Conservation (phyloP, 306 rosid species). For the Trifolium fragiferum region DNA sequence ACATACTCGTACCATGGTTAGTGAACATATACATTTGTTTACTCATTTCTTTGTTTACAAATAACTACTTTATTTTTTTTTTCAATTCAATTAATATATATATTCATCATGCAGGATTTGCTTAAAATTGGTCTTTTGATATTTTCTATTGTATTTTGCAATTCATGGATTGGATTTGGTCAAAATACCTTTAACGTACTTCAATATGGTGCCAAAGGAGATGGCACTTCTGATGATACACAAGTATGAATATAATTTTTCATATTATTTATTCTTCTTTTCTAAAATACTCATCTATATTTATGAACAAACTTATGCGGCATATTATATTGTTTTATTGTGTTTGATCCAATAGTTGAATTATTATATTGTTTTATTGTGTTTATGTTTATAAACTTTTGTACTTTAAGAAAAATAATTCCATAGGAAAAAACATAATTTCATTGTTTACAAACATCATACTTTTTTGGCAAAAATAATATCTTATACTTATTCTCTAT, state of each 20-base stretch:
- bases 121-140: neutral
- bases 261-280: neutral
- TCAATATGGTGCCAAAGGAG: conserved; percentile 49
- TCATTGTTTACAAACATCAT: no score
- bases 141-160: conserved; percentile 15
- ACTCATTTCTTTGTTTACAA: neutral
- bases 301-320: no score
- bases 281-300: no score
- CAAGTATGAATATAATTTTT: neutral
- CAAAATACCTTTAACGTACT: conserved; percentile 36
- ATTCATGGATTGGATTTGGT: conserved; percentile 2
- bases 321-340: no score
- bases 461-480: no score
- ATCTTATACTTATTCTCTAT: no score
- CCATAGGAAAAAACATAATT: no score
- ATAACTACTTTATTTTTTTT: neutral
- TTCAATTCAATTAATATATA: neutral
- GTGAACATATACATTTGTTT: neutral
- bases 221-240: conserved; percentile 47
- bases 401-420: no score
- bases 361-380: no score
- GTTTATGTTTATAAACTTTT: no score
- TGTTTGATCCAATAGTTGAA: no score
- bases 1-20: neutral
- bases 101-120: conserved; percentile 19